Conservation (phyloP, 345 rosid species). For the Gossypium mustelinum region DNA sequence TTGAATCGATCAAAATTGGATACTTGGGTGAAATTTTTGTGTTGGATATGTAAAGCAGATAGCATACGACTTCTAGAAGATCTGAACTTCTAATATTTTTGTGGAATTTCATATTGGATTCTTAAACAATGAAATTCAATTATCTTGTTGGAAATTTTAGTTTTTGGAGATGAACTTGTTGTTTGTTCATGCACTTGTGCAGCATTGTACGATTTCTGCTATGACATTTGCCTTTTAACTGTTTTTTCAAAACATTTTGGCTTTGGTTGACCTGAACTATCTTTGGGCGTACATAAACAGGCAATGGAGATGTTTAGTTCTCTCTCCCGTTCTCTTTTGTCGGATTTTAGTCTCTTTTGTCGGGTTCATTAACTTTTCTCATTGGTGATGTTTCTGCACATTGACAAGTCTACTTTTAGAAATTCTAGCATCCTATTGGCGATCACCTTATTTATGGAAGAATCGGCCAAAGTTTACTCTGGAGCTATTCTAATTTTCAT, state of each 20-base stretch:
- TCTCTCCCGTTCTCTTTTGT: neutral
- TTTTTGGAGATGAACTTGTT: neutral
- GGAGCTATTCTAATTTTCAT: neutral
- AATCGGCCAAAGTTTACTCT: neutral
- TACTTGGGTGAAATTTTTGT: neutral
- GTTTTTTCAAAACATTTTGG: neutral
- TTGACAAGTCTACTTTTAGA: neutral
- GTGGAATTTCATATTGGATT: neutral
- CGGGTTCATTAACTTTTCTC: neutral
- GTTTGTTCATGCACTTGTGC: neutral
- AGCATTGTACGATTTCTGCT: neutral
- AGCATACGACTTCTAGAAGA: neutral
- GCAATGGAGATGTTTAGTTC: neutral
- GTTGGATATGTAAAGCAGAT: neutral
- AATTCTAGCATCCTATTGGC: neutral
- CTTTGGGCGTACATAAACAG: neutral
- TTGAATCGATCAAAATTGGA: neutral
- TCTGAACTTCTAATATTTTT: neutral
- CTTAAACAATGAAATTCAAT: neutral
- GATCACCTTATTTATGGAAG: slow-evolving; percentile 1
- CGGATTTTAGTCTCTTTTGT: neutral
- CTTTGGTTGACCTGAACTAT: neutral
- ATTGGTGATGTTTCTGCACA: neutral
- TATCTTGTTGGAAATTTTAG: neutral
- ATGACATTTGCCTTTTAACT: neutral